phyloP scores from a whole-genome alignment of 176 grass and related monocot genomes.

The Canna indica region DNA sequence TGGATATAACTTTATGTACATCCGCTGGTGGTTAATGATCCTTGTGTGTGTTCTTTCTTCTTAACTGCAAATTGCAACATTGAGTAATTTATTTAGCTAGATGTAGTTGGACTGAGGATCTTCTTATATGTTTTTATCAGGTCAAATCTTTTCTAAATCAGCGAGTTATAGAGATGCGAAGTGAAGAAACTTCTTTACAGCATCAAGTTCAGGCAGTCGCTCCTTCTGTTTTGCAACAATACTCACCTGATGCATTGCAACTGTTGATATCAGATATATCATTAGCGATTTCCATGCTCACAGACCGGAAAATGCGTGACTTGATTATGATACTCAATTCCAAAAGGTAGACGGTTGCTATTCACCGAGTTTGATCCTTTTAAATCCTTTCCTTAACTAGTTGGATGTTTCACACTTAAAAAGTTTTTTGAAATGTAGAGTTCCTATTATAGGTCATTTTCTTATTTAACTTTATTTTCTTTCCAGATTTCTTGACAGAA shows the following conservation, averaged over 20 bases:
- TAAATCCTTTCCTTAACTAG: too few relatives aligned
- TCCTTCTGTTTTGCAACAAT: constrained; percentile 88
- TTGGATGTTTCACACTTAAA: too few relatives aligned
- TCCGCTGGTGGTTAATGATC: neutral
- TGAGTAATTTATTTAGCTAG: neutral
- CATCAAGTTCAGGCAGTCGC: constrained; percentile 93
- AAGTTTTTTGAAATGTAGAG: constrained; percentile 1
- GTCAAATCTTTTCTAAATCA: constrained; percentile 82
- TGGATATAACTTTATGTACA: neutral
- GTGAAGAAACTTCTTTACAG: constrained; percentile 71
- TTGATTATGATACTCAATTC: constrained; percentile 96
- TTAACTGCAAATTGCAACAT: neutral
- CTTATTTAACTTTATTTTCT: constrained; percentile 15
- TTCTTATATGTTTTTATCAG: constrained; percentile 21
- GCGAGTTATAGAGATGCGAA: constrained; percentile 53
- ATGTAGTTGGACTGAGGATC: neutral
- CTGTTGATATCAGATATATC: constrained; percentile 57
- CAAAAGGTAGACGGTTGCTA: constrained; percentile 46
- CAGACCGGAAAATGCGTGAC: constrained; percentile 84
- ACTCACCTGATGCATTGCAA: constrained; percentile 54
- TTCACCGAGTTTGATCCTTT: neutral
- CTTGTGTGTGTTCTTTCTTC: neutral
- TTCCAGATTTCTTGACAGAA: constrained; percentile 75
- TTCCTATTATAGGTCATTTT: neutral
- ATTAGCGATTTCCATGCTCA: constrained; percentile 61